Evolutionary conservation across 1,284 basidiomycete species (phyloP), one percentile per base, ranked within the genome.

Genomic region (Apiotrichum mycotoxinovorans): DNA sequence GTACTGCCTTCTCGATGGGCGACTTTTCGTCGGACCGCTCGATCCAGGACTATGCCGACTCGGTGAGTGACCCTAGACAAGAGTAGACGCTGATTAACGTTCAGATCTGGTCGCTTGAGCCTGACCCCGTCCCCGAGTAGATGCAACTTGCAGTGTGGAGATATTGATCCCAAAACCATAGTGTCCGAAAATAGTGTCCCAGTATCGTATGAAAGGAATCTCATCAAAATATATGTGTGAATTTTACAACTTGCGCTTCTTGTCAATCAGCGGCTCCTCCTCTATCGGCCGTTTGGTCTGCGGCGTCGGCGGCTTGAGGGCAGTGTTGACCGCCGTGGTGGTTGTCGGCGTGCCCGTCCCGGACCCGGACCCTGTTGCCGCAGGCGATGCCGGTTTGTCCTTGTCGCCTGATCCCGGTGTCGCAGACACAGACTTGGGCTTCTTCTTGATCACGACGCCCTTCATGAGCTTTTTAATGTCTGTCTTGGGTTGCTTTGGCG

Each of bases 11-110:
- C 63, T 72, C 89, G 84, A 95, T 94, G 91, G 91, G 91, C 75
- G 91, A 92, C 73, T 95, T 95, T 80, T 90, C 89, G 74, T 90
- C 88, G 42, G 92, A 95, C 73, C 84, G 92, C 55, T 89, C 89
- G 3, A 92, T 94, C 68, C 84, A 86, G 66, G 88, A 91, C 73
- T 94, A 94, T 66, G 91, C 90, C 12, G 79, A 79, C 68, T 76
- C 76, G 49, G 71, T 70, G 49, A 58, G 67, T 65, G 10, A 33
- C 37, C n/a, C n/a, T n/a, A n/a, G n/a, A n/a, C n/a, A n/a, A n/a
- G n/a, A n/a, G n/a, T n/a, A n/a, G n/a, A n/a, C n/a, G n/a, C n/a
- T 61, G 59, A 51, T 62, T 47, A 3, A 26, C n/a, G 12, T 8
- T 55, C 49, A 64, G 55, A 73, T 74, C 56, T 74, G 73, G 73